phyloP scores from a whole-genome alignment of 2,329 filamentous ascomycete genomes.

The Emergomyces orientalis region DNA sequence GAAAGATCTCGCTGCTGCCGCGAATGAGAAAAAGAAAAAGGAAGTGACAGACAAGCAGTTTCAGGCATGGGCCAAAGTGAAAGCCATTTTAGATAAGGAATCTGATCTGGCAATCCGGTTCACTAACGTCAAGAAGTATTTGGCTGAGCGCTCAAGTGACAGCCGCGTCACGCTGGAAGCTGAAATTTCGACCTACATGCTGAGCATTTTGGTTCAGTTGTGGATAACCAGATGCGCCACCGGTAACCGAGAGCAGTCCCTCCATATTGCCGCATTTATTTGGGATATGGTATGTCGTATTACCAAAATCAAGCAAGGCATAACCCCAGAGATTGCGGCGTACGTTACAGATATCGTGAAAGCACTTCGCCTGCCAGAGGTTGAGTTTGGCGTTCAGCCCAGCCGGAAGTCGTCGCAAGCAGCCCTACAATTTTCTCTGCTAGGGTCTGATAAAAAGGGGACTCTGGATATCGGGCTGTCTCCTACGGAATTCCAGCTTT shows the following conservation, averaged over 20 bases:
- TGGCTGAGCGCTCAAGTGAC: constrained; percentile 34
- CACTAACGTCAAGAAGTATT: constrained; percentile 41
- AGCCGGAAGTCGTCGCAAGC: constrained; percentile 11
- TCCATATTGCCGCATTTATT: constrained; percentile 39
- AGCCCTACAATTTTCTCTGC: constrained; percentile 20
- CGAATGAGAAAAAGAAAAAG: constrained; percentile 30
- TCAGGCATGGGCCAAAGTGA: constrained; percentile 19
- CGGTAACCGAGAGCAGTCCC: constrained; percentile 21
- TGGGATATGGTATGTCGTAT: constrained; percentile 39
- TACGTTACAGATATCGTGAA: constrained; percentile 27
- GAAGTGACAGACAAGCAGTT: constrained; percentile 15
- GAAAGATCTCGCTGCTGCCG: constrained; percentile 11
- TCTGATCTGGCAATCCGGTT: constrained; percentile 38
- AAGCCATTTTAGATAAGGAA: constrained; percentile 38
- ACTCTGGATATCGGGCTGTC: constrained; percentile 32
- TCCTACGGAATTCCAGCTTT: constrained; percentile 55
- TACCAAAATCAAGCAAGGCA: constrained; percentile 25
- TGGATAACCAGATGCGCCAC: constrained; percentile 15
- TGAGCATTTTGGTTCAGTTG: constrained; percentile 19
- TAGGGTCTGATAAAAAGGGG: constrained; percentile 9
- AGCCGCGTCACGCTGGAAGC: constrained; percentile 34
- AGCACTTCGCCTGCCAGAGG: constrained; percentile 24
- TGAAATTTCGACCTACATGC: constrained; percentile 33
- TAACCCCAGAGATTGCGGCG: constrained; percentile 36
- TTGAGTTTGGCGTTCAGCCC: constrained; percentile 13